Evolutionary conservation across 176 grass and related monocot genomes (phyloP).

Genomic region (Rhynchospora breviuscula): DNA sequence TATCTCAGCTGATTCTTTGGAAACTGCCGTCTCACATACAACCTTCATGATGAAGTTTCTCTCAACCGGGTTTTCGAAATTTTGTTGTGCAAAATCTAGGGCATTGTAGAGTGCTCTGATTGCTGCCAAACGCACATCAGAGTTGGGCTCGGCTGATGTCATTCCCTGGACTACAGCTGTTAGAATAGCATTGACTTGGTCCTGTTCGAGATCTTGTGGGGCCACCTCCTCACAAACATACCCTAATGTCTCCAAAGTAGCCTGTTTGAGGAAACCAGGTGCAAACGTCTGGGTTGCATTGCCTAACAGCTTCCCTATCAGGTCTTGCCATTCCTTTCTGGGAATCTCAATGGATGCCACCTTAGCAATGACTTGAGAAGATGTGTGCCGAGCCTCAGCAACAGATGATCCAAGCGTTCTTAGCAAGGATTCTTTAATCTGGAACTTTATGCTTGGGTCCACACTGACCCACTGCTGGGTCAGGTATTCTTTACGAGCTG

Average conservation of each 20-base stretch:
- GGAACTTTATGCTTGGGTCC: slow-evolving; percentile 52
- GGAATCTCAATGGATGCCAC: slow-evolving; percentile 90
- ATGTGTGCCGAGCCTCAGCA: slow-evolving; percentile 68
- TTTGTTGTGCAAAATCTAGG: slow-evolving; percentile 81
- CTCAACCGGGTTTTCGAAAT: slow-evolving; percentile 88
- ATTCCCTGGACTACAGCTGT: slow-evolving; percentile 81
- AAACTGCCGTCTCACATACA: slow-evolving; percentile 70
- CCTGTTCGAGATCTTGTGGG: slow-evolving; percentile 64
- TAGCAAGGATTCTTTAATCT: slow-evolving; percentile 87
- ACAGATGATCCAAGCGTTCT: slow-evolving; percentile 61
- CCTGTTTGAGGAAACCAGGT: slow-evolving; percentile 58
- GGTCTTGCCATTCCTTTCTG: slow-evolving; percentile 85
- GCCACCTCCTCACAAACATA: slow-evolving; percentile 93
- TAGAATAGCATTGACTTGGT: slow-evolving; percentile 78
- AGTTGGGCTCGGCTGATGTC: slow-evolving; percentile 50
- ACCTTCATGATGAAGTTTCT: slow-evolving; percentile 94
- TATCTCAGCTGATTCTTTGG: slow-evolving; percentile 64
- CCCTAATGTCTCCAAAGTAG: slow-evolving; percentile 80
- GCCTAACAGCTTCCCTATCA: slow-evolving; percentile 54
- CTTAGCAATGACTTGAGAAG: slow-evolving; percentile 95
- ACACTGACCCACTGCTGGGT: slow-evolving; percentile 60
- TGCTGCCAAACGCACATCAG: slow-evolving; percentile 72
- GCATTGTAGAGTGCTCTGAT: slow-evolving; percentile 73
- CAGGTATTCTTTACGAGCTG: slow-evolving; percentile 49
- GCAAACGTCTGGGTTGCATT: slow-evolving; percentile 54